Evolutionary conservation across 768 basidiomycete species (phyloP).

Genomic region (Trametes cinnabarina): DNA sequence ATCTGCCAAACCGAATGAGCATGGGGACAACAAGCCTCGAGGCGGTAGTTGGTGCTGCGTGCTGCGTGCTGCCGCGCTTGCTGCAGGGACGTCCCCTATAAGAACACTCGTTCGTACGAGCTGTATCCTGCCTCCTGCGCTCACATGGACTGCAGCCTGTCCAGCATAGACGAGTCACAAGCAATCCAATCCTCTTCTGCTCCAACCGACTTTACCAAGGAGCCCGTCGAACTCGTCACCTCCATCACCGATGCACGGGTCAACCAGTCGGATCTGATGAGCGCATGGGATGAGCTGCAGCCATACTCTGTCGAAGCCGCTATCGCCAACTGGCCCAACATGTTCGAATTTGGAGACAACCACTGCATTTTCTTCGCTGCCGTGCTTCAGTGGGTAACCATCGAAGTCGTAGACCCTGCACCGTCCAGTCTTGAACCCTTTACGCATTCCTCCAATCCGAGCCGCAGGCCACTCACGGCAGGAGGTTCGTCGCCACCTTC

Average conservation of each 20-base stretch:
- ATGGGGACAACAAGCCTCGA: not conserved
- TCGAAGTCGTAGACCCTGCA: not conserved
- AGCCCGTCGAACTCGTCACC: constrained; percentile 6
- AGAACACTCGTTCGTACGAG: not conserved
- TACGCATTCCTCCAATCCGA: too few relatives aligned
- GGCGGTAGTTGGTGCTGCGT: too few relatives aligned
- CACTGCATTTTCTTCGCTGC: constrained; percentile 18
- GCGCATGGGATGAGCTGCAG: constrained; percentile 6
- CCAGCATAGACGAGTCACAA: not conserved
- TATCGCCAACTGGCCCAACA: not conserved
- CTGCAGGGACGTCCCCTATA: not conserved
- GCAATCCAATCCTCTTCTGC: not conserved
- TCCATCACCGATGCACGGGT: not conserved
- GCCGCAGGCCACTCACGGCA: too few relatives aligned
- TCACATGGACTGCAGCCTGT: not conserved
- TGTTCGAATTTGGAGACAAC: constrained; percentile 10
- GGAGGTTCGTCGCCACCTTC: not conserved
- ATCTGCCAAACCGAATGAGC: constrained; percentile 1
- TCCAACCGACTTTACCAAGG: not conserved
- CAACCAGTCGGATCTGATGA: not conserved
- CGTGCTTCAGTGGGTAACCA: not conserved
- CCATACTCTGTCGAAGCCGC: constrained; percentile 11
- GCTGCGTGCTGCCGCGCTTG: not conserved
- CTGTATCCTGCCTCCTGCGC: not conserved
- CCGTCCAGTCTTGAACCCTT: not conserved